Evolutionary conservation across 2,329 filamentous ascomycete species (phyloP).

Genomic region (Aspergillus costaricaensis): DNA sequence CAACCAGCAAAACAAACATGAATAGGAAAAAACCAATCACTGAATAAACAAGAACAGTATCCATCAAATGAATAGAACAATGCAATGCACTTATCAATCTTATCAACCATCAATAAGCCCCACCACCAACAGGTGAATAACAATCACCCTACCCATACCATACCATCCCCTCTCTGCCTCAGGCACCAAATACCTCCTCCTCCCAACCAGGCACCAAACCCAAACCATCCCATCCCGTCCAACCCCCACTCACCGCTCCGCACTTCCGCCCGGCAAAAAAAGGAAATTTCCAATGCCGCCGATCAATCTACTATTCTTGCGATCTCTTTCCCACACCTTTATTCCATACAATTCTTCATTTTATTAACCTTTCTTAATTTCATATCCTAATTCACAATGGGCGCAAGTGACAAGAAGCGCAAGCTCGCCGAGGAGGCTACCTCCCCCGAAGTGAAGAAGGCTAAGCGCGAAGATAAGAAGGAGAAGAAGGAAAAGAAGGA

Average conservation of each 20-base stretch:
- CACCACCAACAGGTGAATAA: no score
- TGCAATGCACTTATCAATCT: no score
- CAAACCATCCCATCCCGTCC: not conserved
- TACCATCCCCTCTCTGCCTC: not conserved
- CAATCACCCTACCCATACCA: not conserved
- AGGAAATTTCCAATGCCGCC: conserved; percentile 32
- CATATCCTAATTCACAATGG: conserved; percentile 27
- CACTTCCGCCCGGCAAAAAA: conserved; percentile 29
- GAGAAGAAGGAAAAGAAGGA: conserved; percentile 25
- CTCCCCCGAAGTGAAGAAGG: conserved; percentile 36
- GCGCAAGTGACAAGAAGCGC: conserved; percentile 38
- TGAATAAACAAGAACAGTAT: no score
- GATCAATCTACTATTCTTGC: conserved; percentile 26
- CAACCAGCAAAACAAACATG: no score
- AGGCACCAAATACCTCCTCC: not conserved
- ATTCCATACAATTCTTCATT: conserved; percentile 1
- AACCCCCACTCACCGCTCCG: conserved; percentile 26
- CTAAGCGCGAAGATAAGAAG: conserved; percentile 33
- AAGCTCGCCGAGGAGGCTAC: conserved; percentile 37
- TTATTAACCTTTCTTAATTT: not conserved
- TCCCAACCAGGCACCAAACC: not conserved
- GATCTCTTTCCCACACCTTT: conserved; percentile 6
- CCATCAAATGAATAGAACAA: no score
- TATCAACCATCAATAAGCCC: no score
- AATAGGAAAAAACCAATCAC: no score